Base-by-base conservation (phyloP, 1,284 basidiomycete genomes). In the Cystobasidium pallidum region DNA sequence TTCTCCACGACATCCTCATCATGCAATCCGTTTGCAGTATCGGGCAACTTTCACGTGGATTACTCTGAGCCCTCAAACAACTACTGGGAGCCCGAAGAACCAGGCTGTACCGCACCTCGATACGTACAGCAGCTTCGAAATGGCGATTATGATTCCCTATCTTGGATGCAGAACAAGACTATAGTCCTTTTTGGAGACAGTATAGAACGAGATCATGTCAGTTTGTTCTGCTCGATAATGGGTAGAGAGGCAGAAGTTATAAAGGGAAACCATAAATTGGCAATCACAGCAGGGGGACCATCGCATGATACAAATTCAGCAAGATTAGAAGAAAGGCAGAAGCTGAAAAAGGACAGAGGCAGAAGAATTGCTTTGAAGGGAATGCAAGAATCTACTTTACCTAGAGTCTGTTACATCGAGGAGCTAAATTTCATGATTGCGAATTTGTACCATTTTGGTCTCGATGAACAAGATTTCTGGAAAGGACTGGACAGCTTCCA, bases 141-240 rank as follows among this genome's bases (percentile, higher is more conserved):
- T 15, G 36, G 36, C 13, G 58, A 74, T 10, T 26, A 57, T 32
- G 74, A 76, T 58, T 77, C 78, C 43, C 74, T 77, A 32, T 55
- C 71, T 8, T 80, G 79, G 76, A 62, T 81, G 28, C 55, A 70
- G 26, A 82, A 82, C 76, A 75, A 77, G n/a, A 82, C 81, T 32
- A 81, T 81, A 28, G 75, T 82, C 34, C 72, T 82, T 41, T 78
- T 82, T 34, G 82, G 82, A 17, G 82, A 82, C 68, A 76, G 77
- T 39, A 79, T 81, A 49, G 81, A 81, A 68, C 76, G 80, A 11
- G 75, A 80, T 58, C 78, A 81, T 55, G 79, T 82, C 26, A 76
- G 78, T 58, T 78, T 81, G 75, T 80, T 82, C 52, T 82, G 82
- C 76, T 66, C 74, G 6, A 74, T 82, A 26, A 73, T 81, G 39